Conservation (phyloP, 129 eudicot genomes). For the Oenanthe sinensis region DNA sequence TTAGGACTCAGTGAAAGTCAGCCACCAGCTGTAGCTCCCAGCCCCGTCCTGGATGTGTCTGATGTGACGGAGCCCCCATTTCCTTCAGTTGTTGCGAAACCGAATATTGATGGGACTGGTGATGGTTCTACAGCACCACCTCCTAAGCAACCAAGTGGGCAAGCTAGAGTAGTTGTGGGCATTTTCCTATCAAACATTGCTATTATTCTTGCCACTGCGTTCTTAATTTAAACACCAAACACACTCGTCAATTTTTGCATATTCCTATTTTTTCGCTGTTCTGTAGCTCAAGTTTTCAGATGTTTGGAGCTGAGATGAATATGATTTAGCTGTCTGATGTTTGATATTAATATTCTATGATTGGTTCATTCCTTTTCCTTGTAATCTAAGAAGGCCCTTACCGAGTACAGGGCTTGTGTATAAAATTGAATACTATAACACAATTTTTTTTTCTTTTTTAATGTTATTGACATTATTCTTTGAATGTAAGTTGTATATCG, state of each 20-base stretch:
- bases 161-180: slow-evolving; percentile 26
- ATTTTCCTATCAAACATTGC: slow-evolving; percentile 23
- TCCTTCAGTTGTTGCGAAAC: slow-evolving; percentile 34
- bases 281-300: background rate
- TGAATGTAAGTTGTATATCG: background rate
- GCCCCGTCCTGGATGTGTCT: slow-evolving; percentile 37
- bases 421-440: background rate
- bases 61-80: slow-evolving; percentile 65
- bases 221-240: slow-evolving; percentile 25
- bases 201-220: slow-evolving; percentile 29
- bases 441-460: background rate
- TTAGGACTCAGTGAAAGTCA: slow-evolving; percentile 11
- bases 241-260: slow-evolving; percentile 7
- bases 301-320: slow-evolving; percentile 10
- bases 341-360: background rate
- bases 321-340: background rate
- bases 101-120: slow-evolving; percentile 14
- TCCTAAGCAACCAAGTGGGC: slow-evolving; percentile 41
- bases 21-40: slow-evolving; percentile 82
- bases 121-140: slow-evolving; percentile 30
- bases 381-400: background rate
- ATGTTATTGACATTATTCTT: background rate
- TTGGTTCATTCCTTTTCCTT: background rate
- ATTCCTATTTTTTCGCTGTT: background rate
- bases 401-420: background rate